A percentile compares a stretch with the other conserved stretches of the same genome.
phyloP scores from a whole-genome alignment of 352 stramenopile genomes.

The Phytophthora ohioensis region DNA sequence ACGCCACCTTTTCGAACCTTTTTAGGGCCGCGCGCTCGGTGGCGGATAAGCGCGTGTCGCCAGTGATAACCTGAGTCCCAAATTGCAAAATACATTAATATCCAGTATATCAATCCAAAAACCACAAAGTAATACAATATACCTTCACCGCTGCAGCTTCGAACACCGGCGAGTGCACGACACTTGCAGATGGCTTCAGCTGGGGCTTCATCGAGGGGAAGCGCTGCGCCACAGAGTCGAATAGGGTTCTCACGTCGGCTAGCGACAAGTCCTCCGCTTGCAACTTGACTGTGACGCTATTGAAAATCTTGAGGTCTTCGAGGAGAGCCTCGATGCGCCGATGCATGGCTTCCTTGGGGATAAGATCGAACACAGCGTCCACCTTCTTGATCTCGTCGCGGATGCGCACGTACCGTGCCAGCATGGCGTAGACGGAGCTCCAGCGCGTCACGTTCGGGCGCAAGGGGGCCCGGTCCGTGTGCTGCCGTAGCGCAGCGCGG shows the following conservation, averaged over 20 bases:
- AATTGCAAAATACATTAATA: constrained; percentile 5
- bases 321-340: constrained; percentile 12
- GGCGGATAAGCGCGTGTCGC: background rate
- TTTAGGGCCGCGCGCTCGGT: constrained; percentile 3
- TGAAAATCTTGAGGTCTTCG: constrained; percentile 3
- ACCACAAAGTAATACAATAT: background rate
- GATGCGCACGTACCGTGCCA: constrained; percentile 13
- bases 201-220: background rate
- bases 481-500: background rate
- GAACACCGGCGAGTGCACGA: constrained; percentile 6
- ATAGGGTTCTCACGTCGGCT: constrained; percentile 2
- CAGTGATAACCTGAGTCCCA: background rate
- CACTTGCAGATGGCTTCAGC: background rate
- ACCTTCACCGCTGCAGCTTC: constrained; percentile 4
- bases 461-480: background rate
- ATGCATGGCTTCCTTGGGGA: constrained; percentile 8
- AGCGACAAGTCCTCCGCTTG: constrained; percentile 12
- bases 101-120: background rate
- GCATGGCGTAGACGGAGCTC: constrained; percentile 7
- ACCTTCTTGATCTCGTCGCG: constrained; percentile 13
- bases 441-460: constrained; percentile 2
- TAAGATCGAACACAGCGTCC: constrained; percentile 10
- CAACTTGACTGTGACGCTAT: constrained; percentile 12
- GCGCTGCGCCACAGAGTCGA: constrained; percentile 2
- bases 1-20: background rate